phyloP scores from a whole-genome alignment of 768 basidiomycete genomes.

The Thelephora aurantiotincta region DNA sequence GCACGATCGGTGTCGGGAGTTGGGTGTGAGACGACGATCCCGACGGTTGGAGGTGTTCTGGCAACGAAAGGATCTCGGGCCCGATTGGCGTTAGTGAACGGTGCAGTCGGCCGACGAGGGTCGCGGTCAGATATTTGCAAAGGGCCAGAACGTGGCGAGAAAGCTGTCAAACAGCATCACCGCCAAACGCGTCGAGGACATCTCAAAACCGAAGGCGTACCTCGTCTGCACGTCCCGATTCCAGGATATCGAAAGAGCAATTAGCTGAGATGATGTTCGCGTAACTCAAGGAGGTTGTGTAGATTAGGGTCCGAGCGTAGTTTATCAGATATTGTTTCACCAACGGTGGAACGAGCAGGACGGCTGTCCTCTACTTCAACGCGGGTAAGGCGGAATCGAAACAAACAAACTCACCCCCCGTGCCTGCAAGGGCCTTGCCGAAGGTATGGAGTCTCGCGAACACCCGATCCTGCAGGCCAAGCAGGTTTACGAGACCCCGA shows the following conservation, averaged over 20 bases:
- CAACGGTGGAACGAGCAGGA: conserved; percentile 55
- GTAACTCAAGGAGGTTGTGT: conserved; percentile 75
- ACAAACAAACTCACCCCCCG: conserved; percentile 51
- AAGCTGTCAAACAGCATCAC: conserved; percentile 11
- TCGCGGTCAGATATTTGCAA: conserved; percentile 17
- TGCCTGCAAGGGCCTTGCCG: conserved; percentile 78
- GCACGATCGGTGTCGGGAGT: conserved; percentile 68
- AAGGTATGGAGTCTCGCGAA: conserved; percentile 80
- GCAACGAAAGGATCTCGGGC: conserved; percentile 11
- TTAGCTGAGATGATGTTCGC: conserved; percentile 64
- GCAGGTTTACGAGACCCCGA: conserved; percentile 52
- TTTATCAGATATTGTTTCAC: conserved; percentile 81
- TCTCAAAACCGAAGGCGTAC: conserved; percentile 21
- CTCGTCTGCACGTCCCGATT: conserved; percentile 45
- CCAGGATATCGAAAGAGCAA: conserved; percentile 69
- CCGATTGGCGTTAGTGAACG: background rate
- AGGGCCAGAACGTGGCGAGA: conserved; percentile 14
- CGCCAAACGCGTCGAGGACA: conserved; percentile 11
- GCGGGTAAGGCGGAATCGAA: background rate
- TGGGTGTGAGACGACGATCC: background rate
- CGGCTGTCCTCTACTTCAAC: conserved; percentile 32
- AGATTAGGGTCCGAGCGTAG: conserved; percentile 84
- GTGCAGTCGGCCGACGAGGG: conserved; percentile 11
- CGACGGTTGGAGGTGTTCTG: conserved; percentile 7
- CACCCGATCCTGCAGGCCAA: conserved; percentile 61